A percentile compares a stretch with the other conserved stretches of the same genome.
These are phyloP conservation scores for Lasiosphaeriaceae sp. DNA, from an alignment of 495 filamentous ascomycete genomes.

Conservation along the genomic window DNA sequence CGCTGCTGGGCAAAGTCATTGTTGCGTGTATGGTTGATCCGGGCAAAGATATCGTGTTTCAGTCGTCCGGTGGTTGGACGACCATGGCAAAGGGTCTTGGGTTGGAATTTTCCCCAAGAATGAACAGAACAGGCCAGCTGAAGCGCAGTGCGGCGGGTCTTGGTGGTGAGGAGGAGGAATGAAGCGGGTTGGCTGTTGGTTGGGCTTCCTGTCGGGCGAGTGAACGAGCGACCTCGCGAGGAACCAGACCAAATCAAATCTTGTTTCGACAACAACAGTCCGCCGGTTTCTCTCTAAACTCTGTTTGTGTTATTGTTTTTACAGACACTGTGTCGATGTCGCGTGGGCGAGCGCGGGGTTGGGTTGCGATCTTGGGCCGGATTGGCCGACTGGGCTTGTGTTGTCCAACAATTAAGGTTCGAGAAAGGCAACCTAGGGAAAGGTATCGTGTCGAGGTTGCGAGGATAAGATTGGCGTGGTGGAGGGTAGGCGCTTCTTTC, in stretches of 20 bases:
- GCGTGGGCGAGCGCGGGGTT: conserved; percentile 21
- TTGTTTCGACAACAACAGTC: neutral
- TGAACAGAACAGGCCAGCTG: neutral
- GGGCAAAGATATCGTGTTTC: conserved; percentile 3
- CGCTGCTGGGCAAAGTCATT: neutral
- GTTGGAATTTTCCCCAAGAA: neutral
- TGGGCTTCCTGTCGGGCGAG: too few relatives aligned
- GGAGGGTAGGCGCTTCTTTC: neutral
- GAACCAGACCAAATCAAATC: neutral
- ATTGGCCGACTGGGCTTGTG: conserved; percentile 5
- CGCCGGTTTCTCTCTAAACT: neutral
- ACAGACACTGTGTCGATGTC: conserved; percentile 7
- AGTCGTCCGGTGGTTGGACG: conserved; percentile 19
- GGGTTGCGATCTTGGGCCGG: conserved; percentile 15
- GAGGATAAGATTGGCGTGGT: neutral
- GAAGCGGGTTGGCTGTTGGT: too few relatives aligned
- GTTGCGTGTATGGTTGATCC: conserved; percentile 1
- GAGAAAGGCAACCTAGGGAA: neutral
- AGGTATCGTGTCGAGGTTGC: neutral
- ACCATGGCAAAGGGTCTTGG: conserved; percentile 21
- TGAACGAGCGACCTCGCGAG: too few relatives aligned
- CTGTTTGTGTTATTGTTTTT: conserved; percentile 7
- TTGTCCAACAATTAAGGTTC: conserved; percentile 10
- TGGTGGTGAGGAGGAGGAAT: too few relatives aligned
- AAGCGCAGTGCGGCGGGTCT: neutral